Evolutionary conservation across 352 stramenopile species (phyloP).

Genomic region (Poterioochromonas sp.): DNA sequence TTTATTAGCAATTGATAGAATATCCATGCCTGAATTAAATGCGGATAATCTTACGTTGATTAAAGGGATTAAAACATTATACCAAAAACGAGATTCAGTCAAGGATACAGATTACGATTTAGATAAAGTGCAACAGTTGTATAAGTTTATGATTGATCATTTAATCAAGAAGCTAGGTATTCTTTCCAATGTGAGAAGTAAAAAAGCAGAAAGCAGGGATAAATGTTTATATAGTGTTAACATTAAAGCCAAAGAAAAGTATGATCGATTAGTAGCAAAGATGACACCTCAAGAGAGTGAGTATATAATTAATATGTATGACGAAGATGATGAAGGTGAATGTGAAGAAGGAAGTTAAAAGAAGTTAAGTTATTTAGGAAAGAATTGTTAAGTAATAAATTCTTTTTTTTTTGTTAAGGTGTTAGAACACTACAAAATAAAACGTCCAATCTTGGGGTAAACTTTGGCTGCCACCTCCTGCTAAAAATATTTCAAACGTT

Average conservation of each 20-base stretch:
- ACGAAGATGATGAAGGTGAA: background rate
- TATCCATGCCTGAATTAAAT: background rate
- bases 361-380: too few species aligned
- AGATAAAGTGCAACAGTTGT: background rate
- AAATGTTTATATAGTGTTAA: background rate
- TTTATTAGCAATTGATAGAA: background rate
- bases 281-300: background rate
- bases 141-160: constrained; percentile 28
- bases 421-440: too few species aligned
- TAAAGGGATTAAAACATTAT: background rate
- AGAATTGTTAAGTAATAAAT: too few species aligned
- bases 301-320: background rate
- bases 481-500: constrained; percentile 6
- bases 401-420: too few species aligned
- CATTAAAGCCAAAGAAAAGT: constrained; percentile 6
- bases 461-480: too few species aligned
- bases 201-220: background rate
- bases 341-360: background rate
- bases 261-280: background rate
- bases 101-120: background rate
- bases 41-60: too few species aligned
- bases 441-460: too few species aligned
- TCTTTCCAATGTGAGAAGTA: background rate
- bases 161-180: constrained; percentile 16
- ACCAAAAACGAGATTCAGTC: background rate